Base-by-base conservation (phyloP, 345 rosid species). In the Gossypium ekmanianum region DNA sequence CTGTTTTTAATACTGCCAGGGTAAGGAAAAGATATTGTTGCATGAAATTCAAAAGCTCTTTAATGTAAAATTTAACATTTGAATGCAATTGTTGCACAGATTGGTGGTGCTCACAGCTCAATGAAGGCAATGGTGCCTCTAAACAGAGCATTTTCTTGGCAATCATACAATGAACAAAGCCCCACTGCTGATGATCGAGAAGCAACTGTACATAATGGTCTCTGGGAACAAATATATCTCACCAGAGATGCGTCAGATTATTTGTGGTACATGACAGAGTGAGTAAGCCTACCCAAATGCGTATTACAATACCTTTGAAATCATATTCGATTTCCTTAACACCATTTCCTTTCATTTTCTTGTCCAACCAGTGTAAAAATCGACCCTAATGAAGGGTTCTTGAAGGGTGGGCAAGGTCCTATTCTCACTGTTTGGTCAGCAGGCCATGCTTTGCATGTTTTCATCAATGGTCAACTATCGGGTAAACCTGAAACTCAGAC, bases 241-340 rank as follows among this genome's bases (percentile, higher is more conserved):
- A 93, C 99, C 20, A 75, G 88, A 79, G 98, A 95, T 75, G 39
- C 69, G n/a, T 76, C 99, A 18, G 99, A 95, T 79, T 95, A 95
- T 74, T 80, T 95, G 82, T 95, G 99, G 99, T 95, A 90, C 83
- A 85, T 88, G 84, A 90, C 98, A 69, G 93, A 90, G 99, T 95
- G 57, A 89, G 98, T 86, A 29, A 50, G 66, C 22, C 13, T 41
- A 44, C 56, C 48, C 17, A 2, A 18, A 56, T 6, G 61, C 17
- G 29, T 45, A 27, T 64, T 29, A 2, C 7, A n/a, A 9, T 24
- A 64, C 47, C 69, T 72, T 13, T 14, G 65, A 64, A 45, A 61
- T 62, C 44, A 59, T 45, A 78, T 7, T 50, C n/a, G 3, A 44
- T 58, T 45, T 47, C 34, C 26, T 48, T 20, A 20, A 47, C 11